These are phyloP conservation scores for Aureobasidium subglaciale DNA, from an alignment of 2,329 filamentous ascomycete species.

Conservation along the genomic window DNA sequence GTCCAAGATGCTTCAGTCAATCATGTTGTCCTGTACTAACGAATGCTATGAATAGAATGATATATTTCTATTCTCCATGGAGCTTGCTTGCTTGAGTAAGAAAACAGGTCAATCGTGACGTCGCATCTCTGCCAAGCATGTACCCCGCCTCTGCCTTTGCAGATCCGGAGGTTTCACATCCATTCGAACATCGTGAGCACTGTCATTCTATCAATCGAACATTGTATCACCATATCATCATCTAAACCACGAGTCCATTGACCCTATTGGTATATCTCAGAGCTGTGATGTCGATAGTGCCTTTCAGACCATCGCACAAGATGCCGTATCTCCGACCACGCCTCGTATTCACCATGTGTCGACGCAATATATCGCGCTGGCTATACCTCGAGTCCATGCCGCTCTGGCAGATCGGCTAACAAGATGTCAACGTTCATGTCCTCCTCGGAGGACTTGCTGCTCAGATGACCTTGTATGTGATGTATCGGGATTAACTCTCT, in stretches of 20 bases:
- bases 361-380: background rate
- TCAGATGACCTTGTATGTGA: conserved; percentile 14
- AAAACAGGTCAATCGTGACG: conserved; percentile 6
- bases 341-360: background rate
- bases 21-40: background rate
- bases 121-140: background rate
- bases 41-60: conserved; percentile 7
- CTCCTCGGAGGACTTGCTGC: conserved; percentile 1
- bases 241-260: background rate
- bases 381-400: background rate
- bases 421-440: background rate
- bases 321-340: background rate
- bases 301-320: background rate
- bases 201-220: background rate
- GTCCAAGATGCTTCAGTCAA: background rate
- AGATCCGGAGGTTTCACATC: background rate
- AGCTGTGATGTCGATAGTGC: background rate
- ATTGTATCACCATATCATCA: background rate
- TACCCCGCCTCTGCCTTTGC: background rate
- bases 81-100: conserved; percentile 1
- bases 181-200: background rate
- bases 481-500: background rate
- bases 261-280: too few species aligned
- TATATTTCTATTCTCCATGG: background rate
- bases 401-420: background rate